Evolutionary conservation across 345 rosid genomes (phyloP), one percentile per base, ranked within the genome.

Genomic region (Sisymbrium irio): DNA sequence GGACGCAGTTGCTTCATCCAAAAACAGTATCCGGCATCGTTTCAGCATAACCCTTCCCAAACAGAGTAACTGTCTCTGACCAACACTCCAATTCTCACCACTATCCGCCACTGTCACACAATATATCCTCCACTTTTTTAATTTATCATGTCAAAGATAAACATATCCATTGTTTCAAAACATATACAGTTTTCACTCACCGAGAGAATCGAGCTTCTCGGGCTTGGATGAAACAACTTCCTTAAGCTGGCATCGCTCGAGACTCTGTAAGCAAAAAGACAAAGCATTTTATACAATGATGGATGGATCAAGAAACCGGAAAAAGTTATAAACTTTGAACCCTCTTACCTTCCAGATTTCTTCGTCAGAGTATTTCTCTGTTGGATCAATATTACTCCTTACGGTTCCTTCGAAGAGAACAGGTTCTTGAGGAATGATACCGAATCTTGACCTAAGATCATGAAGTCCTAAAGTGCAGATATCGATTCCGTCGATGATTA

Each of bases 31-130:
- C 15, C 91, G 74, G 71, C 96, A 81, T 40, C 72, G 89, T 79
- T 91, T 94, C 35, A 94, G 84, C 96, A 91, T 84, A 0, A 94
- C 96, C 62, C 98, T 86, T 18, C 96, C 98, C 55, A 94, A 77
- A 78, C 98, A 94, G 0, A 94, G 87, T 67, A 94, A 90, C 69
- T 94, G 98, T 78, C 97, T 88, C 72, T 94, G 98, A 30, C 98
- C 98, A 76, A 94, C 95, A 47, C 98, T 94, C 98, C 97, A 94
- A 63, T 94, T 94, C 45, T 94, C 97, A 1, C 98, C 97, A 63
- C 62, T 86, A 67, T 94, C 98, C 9, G 71, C 89, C 80, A 94
- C 98, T 94, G 61, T n/a, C 44, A 59, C 44, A 59, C 69, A 60
- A 5, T 15, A 5, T 15, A n/a, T 20, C 55, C 13, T 22, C 46